phyloP scores from a whole-genome alignment of 176 grass and related monocot genomes.

The Triticum urartu region DNA sequence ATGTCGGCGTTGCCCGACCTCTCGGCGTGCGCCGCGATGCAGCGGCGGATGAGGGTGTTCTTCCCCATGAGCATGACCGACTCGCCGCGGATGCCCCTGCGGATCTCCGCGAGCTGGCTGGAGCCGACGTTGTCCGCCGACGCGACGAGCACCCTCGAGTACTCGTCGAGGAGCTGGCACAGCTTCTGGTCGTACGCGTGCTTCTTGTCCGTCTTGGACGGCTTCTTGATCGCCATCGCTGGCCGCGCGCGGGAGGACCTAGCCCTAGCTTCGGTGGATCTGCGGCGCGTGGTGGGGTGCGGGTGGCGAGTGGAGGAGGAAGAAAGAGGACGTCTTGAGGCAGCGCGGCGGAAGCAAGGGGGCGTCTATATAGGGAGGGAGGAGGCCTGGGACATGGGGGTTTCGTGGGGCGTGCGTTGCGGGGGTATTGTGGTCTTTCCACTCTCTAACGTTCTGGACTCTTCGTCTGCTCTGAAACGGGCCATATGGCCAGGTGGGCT shows the following conservation, averaged over 20 bases:
- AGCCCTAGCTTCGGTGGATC: neutral
- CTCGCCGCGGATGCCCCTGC: slow-evolving; percentile 67
- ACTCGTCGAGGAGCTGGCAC: slow-evolving; percentile 67
- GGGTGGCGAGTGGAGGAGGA: neutral
- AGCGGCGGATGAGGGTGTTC: slow-evolving; percentile 81
- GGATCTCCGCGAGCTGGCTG: slow-evolving; percentile 68
- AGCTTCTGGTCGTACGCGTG: slow-evolving; percentile 66
- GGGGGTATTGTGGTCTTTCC: neutral
- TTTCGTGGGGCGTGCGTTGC: neutral
- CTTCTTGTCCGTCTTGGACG: slow-evolving; percentile 74
- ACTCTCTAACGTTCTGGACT: neutral
- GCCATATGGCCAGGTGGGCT: neutral
- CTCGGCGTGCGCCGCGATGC: slow-evolving; percentile 66
- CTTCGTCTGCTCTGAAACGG: neutral
- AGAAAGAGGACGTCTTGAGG: slow-evolving; percentile 36
- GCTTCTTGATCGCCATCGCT: slow-evolving; percentile 63
- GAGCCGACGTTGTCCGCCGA: slow-evolving; percentile 84
- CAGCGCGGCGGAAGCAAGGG: slow-evolving; percentile 9
- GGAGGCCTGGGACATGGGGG: neutral
- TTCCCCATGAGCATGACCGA: slow-evolving; percentile 82
- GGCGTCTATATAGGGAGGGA: slow-evolving; percentile 30
- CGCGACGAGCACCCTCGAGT: slow-evolving; percentile 68
- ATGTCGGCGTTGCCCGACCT: slow-evolving; percentile 48
- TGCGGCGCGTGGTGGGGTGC: neutral
- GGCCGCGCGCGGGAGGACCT: neutral